A percentile compares a stretch with the other conserved stretches of the same genome.
Conservation (phyloP, 208 protist species). For the Leishmania major region DNA sequence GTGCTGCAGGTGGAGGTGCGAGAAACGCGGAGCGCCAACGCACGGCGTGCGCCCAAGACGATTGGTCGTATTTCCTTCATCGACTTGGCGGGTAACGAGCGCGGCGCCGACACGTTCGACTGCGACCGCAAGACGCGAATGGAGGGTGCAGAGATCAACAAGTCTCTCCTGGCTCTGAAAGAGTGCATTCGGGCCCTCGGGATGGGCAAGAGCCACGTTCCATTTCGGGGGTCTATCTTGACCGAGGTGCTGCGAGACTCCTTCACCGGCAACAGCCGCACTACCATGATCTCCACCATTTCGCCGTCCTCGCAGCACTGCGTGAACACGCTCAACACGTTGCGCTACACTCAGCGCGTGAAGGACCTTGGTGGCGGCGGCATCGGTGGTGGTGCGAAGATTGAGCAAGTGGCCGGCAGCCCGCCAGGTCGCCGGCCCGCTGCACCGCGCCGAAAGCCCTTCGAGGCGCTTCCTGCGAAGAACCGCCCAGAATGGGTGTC, state of each 20-base stretch:
- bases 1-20: slow-evolving; percentile 90
- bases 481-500: slow-evolving; percentile 78
- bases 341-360: slow-evolving; percentile 98
- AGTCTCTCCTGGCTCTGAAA: slow-evolving; percentile 98
- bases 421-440: slow-evolving; percentile 22
- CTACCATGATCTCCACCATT: slow-evolving; percentile 97
- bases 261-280: slow-evolving; percentile 97
- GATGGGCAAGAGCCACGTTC: slow-evolving; percentile 95
- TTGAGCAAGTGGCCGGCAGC: slow-evolving; percentile 48
- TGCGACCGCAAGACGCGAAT: slow-evolving; percentile 95
- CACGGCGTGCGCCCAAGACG: slow-evolving; percentile 48
- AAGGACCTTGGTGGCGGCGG: slow-evolving; percentile 88
- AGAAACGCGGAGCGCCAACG: slow-evolving; percentile 27
- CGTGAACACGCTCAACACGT: slow-evolving; percentile 98
- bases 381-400: slow-evolving; percentile 39
- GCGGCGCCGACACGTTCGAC: slow-evolving; percentile 95
- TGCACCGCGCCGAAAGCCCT: slow-evolving; percentile 34
- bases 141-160: slow-evolving; percentile 99
- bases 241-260: slow-evolving; percentile 97
- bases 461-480: slow-evolving; percentile 50
- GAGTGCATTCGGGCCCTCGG: slow-evolving; percentile 98
- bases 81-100: slow-evolving; percentile 98
- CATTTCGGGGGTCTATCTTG: slow-evolving; percentile 98
- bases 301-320: slow-evolving; percentile 86
- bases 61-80: slow-evolving; percentile 98